Percentiles rank a stretch among this genome's conserved stretches.
Conservation (phyloP, 2,329 filamentous ascomycete species). For the Hypomyces perniciosus region DNA sequence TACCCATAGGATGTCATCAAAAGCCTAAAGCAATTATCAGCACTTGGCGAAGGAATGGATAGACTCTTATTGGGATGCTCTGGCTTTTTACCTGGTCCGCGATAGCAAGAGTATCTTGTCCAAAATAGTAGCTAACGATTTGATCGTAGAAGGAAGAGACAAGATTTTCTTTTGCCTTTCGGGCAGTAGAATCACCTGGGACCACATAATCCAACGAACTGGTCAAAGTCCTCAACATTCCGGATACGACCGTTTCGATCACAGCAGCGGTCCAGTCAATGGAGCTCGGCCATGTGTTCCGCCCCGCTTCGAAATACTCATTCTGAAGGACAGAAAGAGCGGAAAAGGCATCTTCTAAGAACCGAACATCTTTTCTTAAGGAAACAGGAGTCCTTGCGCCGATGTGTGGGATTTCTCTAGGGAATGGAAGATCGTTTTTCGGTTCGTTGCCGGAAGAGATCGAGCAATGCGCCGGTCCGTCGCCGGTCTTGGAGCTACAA, state of each 20-base stretch:
- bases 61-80: neutral
- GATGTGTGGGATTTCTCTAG: neutral
- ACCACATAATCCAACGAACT: slow-evolving; percentile 42
- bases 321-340: slow-evolving; percentile 72
- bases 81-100: slow-evolving; percentile 44
- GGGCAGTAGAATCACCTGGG: slow-evolving; percentile 28
- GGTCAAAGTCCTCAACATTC: slow-evolving; percentile 65
- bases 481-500: neutral
- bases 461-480: neutral
- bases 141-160: slow-evolving; percentile 79
- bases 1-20: slow-evolving; percentile 94
- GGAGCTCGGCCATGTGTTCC: slow-evolving; percentile 74
- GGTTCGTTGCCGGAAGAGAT: neutral
- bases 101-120: slow-evolving; percentile 71
- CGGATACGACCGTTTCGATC: slow-evolving; percentile 71
- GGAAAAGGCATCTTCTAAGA: slow-evolving; percentile 47
- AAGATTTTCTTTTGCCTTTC: slow-evolving; percentile 63
- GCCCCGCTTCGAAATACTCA: slow-evolving; percentile 68
- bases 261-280: slow-evolving; percentile 96
- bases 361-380: slow-evolving; percentile 1
- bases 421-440: neutral
- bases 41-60: neutral
- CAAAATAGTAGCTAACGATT: slow-evolving; percentile 72
- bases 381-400: neutral
- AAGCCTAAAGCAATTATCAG: slow-evolving; percentile 50